Evolutionary conservation across 2,329 filamentous ascomycete species (phyloP), one percentile per base, ranked within the genome.

Genomic region (Lomentospora prolificans): DNA sequence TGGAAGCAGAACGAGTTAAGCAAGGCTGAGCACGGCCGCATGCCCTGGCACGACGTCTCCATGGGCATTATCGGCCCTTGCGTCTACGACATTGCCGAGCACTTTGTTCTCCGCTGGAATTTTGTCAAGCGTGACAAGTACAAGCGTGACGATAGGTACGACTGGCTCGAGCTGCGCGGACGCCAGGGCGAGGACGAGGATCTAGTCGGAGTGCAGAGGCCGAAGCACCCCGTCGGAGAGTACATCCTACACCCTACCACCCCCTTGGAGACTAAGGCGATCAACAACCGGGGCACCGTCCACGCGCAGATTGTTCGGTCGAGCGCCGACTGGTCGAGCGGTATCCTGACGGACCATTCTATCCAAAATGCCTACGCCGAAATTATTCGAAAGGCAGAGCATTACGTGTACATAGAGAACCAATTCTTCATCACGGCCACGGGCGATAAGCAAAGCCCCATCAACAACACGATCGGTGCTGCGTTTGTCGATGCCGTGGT

Each of bases 381-480:
- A 60, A 74, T 95, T 28, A 97, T 97, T 63, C 77, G 85, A 53
- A 89, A 89, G 53, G 92, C 92, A 0, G 75, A 96, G 70, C 92
- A 97, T 67, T 96, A 84, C 62, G 87, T 99, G 24, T 99, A 97
- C 72, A 96, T 99, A 58, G 94, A 99, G 69, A 97, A 97, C 64
- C 94, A 99, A 65, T 97, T 97, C 74, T 99, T 97, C 76, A 96
- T 95, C 66, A 95, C 90, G 1, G 89, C 94, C 0, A 97, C 92
- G 0, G 90, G 90, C 7, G 85, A 94, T n/a, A 71, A 96, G 33
- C 91, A 96, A 67, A 73, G 77, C 1, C 92, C 92, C 0, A 82
- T 97, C 24, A 84, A 90, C 69, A 99, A 99, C 66, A 86, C 84
- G 17, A 87, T 99, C 17, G 94, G 94, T 10, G 78, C 78, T 6